Conservation (phyloP, 192 early-diverging fungal genomes). For the Jimgerdemannia lactiflua region DNA sequence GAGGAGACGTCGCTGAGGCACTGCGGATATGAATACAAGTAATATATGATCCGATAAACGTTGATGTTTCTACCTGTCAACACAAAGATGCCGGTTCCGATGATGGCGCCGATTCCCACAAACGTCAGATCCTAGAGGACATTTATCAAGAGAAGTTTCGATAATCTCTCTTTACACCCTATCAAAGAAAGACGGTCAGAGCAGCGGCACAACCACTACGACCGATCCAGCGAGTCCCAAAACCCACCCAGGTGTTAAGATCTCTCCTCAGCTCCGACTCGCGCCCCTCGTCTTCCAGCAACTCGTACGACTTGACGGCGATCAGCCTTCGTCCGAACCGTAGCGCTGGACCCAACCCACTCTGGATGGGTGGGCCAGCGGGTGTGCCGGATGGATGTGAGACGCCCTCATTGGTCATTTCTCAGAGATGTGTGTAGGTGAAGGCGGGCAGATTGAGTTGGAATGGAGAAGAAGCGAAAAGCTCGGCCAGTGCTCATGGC, state of each 20-base stretch:
- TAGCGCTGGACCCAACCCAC: not conserved
- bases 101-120: constrained; percentile 73
- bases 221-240: not conserved
- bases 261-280: not conserved
- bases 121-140: constrained; percentile 48
- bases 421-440: too few relatives aligned
- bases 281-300: not conserved
- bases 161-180: not conserved
- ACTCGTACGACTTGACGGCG: not conserved
- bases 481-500: too few relatives aligned
- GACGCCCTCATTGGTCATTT: too few relatives aligned
- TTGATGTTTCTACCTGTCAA: constrained; percentile 46
- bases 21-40: too few relatives aligned
- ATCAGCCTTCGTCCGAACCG: not conserved
- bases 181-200: not conserved
- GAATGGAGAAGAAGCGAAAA: too few relatives aligned
- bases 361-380: not conserved
- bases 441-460: too few relatives aligned
- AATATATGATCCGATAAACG: too few relatives aligned
- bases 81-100: constrained; percentile 84
- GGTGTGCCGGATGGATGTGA: not conserved
- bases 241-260: not conserved
- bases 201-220: not conserved
- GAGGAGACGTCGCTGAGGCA: too few relatives aligned
- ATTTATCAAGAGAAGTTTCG: not conserved